These are phyloP conservation scores for Syzygium aromaticum DNA, from an alignment of 345 rosid species.

Conservation along the genomic window DNA sequence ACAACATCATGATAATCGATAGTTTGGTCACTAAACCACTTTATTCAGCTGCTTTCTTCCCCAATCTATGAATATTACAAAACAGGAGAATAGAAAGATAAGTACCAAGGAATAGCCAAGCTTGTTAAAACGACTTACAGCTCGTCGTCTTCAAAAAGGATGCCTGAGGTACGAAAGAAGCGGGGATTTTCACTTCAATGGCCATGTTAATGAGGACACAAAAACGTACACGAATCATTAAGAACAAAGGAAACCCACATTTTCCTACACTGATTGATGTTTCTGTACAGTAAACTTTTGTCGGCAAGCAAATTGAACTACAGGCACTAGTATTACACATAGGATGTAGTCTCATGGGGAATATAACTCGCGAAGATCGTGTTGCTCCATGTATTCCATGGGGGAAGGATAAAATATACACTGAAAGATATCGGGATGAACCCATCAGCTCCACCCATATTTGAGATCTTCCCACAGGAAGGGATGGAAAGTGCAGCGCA, in stretches of 20 bases:
- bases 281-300: not conserved
- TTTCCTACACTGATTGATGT: not conserved
- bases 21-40: not conserved
- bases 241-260: not conserved
- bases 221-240: not conserved
- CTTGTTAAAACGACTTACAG: not conserved
- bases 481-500: slow-evolving; percentile 32
- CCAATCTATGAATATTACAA: not conserved
- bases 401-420: not conserved
- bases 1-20: not conserved
- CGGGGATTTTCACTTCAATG: not conserved
- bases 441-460: slow-evolving; percentile 40
- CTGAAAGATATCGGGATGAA: not conserved
- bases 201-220: not conserved
- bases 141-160: not conserved
- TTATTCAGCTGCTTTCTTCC: not conserved
- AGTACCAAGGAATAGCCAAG: not conserved
- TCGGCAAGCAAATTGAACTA: not conserved
- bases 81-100: not conserved
- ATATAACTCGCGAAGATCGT: not conserved
- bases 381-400: not conserved
- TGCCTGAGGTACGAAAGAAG: not conserved
- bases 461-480: slow-evolving; percentile 62
- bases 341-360: not conserved
- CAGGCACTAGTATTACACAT: not conserved